These are phyloP conservation scores for Solanum chilense DNA, from an alignment of 257 asterid species.

Conservation along the genomic window DNA sequence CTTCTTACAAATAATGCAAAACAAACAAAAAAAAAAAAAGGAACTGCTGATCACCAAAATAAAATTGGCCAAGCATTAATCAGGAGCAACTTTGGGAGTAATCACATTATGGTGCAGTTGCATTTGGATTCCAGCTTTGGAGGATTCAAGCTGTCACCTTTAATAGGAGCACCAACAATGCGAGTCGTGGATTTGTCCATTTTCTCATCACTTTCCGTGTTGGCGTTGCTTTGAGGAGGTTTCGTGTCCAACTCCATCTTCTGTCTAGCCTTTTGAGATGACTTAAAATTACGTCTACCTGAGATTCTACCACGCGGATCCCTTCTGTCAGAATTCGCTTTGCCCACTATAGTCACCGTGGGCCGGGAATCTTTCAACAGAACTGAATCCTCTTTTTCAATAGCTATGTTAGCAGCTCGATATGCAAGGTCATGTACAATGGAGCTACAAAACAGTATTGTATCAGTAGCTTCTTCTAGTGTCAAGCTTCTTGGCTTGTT, in stretches of 20 bases:
- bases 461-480: constrained; percentile 90
- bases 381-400: constrained; percentile 40
- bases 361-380: constrained; percentile 38
- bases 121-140: constrained; percentile 92
- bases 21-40: constrained; percentile 23
- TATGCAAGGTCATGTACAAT: constrained; percentile 78
- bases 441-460: constrained; percentile 93
- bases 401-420: constrained; percentile 73
- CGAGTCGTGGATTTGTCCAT: constrained; percentile 19
- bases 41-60: constrained; percentile 19
- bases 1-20: constrained; percentile 39
- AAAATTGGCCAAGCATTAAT: not conserved
- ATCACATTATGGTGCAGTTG: constrained; percentile 82
- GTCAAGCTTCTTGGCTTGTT: constrained; percentile 52
- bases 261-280: constrained; percentile 54
- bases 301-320: constrained; percentile 36
- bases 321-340: constrained; percentile 40
- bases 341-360: constrained; percentile 27
- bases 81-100: not conserved
- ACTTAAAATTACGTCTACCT: constrained; percentile 40
- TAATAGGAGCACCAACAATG: constrained; percentile 42
- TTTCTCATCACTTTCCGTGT: constrained; percentile 23
- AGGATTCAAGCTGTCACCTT: constrained; percentile 45
- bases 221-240: constrained; percentile 15
- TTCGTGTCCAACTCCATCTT: constrained; percentile 40